These are phyloP conservation scores for Pulveroboletus ravenelii DNA, from an alignment of 768 basidiomycete genomes.

Conservation along the genomic window DNA sequence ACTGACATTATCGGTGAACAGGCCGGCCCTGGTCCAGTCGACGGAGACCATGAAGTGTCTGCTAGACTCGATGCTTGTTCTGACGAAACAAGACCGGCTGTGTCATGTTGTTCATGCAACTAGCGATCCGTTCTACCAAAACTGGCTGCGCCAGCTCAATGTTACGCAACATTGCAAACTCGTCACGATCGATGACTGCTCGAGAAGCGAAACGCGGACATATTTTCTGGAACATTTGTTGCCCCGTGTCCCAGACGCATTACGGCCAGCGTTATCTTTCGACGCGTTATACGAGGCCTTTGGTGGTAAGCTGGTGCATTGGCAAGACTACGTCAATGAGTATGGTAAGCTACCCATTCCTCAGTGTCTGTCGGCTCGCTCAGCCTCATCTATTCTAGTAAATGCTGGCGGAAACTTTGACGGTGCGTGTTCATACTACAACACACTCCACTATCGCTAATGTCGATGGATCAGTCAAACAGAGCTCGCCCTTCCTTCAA, in stretches of 20 bases:
- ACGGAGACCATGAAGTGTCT: constrained; percentile 79
- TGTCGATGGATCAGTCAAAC: constrained; percentile 48
- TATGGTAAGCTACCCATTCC: constrained; percentile 41
- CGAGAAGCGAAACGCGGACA: constrained; percentile 60
- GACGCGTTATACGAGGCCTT: constrained; percentile 74
- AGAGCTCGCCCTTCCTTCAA: constrained; percentile 80
- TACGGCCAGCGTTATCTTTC: constrained; percentile 56
- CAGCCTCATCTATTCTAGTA: constrained; percentile 39
- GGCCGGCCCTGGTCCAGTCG: constrained; percentile 71
- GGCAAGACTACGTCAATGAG: constrained; percentile 75
- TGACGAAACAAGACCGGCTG: constrained; percentile 84
- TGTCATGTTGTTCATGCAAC: constrained; percentile 81
- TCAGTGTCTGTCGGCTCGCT: background rate
- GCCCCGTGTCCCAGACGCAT: constrained; percentile 63
- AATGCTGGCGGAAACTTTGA: constrained; percentile 70
- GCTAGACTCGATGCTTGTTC: constrained; percentile 79
- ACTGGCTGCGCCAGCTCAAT: constrained; percentile 74
- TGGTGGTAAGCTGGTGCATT: constrained; percentile 80
- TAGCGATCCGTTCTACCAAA: constrained; percentile 82
- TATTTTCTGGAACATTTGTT: constrained; percentile 64
- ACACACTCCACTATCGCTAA: constrained; percentile 4
- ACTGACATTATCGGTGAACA: constrained; percentile 27
- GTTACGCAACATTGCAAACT: constrained; percentile 85
- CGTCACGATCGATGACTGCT: constrained; percentile 75
- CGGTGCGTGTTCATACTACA: constrained; percentile 39